These are phyloP conservation scores for Pisolithus sp. DNA, from an alignment of 768 basidiomycete genomes.

Conservation along the genomic window DNA sequence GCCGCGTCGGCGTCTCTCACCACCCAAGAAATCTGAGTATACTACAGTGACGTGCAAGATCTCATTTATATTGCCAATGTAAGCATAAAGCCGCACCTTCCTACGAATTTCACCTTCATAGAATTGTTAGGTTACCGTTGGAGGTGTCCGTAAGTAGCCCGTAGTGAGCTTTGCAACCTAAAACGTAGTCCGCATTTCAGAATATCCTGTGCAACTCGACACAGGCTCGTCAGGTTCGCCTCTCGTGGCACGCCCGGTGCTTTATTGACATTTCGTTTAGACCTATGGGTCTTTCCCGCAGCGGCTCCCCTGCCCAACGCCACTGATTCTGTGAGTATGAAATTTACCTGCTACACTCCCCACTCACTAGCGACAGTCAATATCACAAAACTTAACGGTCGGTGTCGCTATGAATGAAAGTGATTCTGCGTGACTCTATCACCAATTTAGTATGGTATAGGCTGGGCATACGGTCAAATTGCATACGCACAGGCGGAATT, in stretches of 20 bases:
- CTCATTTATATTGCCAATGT: conserved; percentile 76
- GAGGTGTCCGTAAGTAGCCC: conserved; percentile 44
- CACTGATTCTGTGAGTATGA: conserved; percentile 40
- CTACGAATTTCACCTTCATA: neutral
- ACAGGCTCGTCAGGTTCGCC: conserved; percentile 54
- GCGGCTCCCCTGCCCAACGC: conserved; percentile 43
- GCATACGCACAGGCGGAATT: conserved; percentile 59
- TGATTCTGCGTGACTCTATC: neutral
- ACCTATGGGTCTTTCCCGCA: conserved; percentile 63
- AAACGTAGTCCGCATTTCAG: conserved; percentile 29
- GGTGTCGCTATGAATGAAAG: neutral
- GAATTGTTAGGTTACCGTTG: conserved; percentile 56
- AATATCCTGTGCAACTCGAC: conserved; percentile 71
- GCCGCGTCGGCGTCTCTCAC: neutral
- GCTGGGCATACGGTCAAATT: conserved; percentile 67
- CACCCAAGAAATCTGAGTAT: conserved; percentile 5
- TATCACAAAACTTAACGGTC: conserved; percentile 59
- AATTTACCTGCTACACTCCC: neutral
- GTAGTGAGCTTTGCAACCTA: conserved; percentile 4
- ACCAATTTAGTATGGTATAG: conserved; percentile 62
- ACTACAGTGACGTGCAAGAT: conserved; percentile 61
- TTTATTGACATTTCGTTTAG: conserved; percentile 25
- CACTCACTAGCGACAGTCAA: conserved; percentile 28
- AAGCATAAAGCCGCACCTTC: conserved; percentile 20
- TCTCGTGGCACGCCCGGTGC: neutral